phyloP scores from a whole-genome alignment of 768 basidiomycete species.

The Suillus cothurnatus region DNA sequence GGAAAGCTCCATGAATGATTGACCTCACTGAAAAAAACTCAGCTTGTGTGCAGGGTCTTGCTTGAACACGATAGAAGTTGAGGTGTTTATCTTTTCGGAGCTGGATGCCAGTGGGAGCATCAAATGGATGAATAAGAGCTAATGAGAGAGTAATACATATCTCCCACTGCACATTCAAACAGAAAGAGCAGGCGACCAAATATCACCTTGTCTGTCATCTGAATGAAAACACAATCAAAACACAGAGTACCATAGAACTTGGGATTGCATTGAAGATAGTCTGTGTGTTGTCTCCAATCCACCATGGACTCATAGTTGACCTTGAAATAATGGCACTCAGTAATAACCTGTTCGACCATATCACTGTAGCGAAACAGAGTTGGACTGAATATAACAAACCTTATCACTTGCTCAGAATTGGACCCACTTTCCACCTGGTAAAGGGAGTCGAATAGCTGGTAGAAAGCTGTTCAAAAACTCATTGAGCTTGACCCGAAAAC shows the following conservation, averaged over 20 bases:
- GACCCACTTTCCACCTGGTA: too few species aligned
- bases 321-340: conserved; percentile 17
- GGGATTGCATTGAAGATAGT: conserved; percentile 34
- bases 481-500: too few species aligned
- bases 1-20: conserved; percentile 33
- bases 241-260: conserved; percentile 27
- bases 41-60: conserved; percentile 4
- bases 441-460: too few species aligned
- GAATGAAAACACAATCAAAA: conserved; percentile 32
- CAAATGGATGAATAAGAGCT: conserved; percentile 23
- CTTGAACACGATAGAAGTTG: conserved; percentile 18
- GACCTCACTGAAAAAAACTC: conserved; percentile 30
- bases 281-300: conserved; percentile 29
- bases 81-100: conserved; percentile 27
- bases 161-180: conserved; percentile 20
- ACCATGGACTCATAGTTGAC: conserved; percentile 30
- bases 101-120: conserved; percentile 8
- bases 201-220: conserved; percentile 14
- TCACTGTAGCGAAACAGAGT: not conserved
- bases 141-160: not conserved
- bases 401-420: not conserved
- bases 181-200: conserved; percentile 24
- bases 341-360: too few species aligned
- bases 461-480: not conserved
- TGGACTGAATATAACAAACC: too few species aligned